phyloP scores from a whole-genome alignment of 768 basidiomycete species.

The Udeniomyces megalosporus region DNA sequence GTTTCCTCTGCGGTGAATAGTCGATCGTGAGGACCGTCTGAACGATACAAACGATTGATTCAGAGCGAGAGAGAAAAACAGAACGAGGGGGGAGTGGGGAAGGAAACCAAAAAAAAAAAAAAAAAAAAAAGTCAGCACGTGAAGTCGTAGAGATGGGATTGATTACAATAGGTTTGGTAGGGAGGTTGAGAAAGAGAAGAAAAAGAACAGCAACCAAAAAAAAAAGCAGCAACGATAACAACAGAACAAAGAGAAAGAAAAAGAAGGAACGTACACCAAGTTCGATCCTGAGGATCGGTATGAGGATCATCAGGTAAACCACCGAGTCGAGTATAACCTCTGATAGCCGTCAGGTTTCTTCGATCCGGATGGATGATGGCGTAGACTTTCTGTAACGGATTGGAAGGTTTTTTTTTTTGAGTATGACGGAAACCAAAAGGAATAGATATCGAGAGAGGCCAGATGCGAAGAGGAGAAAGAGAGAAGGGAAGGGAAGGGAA shows the following conservation, averaged over 20 bases:
- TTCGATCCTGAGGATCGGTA: conserved; percentile 90
- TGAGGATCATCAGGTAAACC: conserved; percentile 89
- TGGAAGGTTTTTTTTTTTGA: background rate
- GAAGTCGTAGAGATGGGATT: too few species aligned
- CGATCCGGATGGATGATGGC: conserved; percentile 84
- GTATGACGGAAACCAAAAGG: background rate
- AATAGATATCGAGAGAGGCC: background rate
- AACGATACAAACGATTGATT: background rate
- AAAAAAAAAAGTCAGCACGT: too few species aligned
- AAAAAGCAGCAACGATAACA: too few species aligned
- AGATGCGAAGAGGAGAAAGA: background rate
- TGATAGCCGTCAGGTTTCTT: conserved; percentile 85
- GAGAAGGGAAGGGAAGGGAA: background rate
- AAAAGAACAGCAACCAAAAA: too few species aligned
- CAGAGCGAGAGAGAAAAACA: background rate
- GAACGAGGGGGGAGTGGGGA: background rate
- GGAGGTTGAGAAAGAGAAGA: too few species aligned
- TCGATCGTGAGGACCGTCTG: conserved; percentile 78
- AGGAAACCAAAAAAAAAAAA: too few species aligned
- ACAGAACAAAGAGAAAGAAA: too few species aligned
- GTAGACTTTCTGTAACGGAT: conserved; percentile 57
- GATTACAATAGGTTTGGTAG: too few species aligned
- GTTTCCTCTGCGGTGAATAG: conserved; percentile 79
- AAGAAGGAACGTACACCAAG: conserved; percentile 8
- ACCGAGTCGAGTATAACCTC: conserved; percentile 86